A percentile compares a stretch with the other conserved stretches of the same genome.
phyloP scores from a whole-genome alignment of 2,329 filamentous ascomycete species.

The Orbilia oligospora region DNA sequence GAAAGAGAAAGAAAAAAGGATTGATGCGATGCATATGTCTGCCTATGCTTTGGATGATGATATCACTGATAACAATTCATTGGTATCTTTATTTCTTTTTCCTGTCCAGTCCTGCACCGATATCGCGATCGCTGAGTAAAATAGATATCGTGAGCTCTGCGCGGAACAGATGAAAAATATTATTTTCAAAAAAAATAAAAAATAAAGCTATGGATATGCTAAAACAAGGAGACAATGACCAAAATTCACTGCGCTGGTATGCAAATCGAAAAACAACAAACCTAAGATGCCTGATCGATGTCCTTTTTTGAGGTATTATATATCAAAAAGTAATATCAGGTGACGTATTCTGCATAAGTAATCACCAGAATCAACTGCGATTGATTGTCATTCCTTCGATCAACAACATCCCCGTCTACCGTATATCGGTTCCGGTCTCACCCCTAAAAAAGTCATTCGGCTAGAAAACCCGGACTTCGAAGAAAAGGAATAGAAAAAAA shows the following conservation, averaged over 20 bases:
- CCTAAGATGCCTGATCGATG: slow-evolving; percentile 34
- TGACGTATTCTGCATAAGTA: slow-evolving; percentile 7
- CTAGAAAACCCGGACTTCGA: slow-evolving; percentile 7
- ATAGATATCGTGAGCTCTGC: slow-evolving; percentile 7
- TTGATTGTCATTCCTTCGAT: background rate
- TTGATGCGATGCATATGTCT: slow-evolving; percentile 1
- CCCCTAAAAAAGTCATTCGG: background rate
- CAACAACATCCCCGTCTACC: background rate
- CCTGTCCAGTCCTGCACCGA: background rate
- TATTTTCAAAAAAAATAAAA: background rate
- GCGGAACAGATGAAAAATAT: too few species aligned
- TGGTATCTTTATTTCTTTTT: background rate
- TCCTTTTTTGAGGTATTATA: background rate
- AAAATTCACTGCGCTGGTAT: background rate
- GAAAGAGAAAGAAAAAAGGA: background rate
- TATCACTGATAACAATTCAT: slow-evolving; percentile 12
- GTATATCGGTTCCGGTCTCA: slow-evolving; percentile 1
- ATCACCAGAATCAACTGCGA: background rate
- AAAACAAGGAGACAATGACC: background rate
- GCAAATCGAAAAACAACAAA: background rate
- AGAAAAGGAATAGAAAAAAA: too few species aligned
- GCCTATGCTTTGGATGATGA: slow-evolving; percentile 5
- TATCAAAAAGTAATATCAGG: slow-evolving; percentile 13
- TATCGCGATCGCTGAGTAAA: background rate
- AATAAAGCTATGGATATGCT: background rate